These are phyloP conservation scores for Lolium rigidum DNA, from an alignment of 176 grass and related monocot genomes.

Conservation along the genomic window DNA sequence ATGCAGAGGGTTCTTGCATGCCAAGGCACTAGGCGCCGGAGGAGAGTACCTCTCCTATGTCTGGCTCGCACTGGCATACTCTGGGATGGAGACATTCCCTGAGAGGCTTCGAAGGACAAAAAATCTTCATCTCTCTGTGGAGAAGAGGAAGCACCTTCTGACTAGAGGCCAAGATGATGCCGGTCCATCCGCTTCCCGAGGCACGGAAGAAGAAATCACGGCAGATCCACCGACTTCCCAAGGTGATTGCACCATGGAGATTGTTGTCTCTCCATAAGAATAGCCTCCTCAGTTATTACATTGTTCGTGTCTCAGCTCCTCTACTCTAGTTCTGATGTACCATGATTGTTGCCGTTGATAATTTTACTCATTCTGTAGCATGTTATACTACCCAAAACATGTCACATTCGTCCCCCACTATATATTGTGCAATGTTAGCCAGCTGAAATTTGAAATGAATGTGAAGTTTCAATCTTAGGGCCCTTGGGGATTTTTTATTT, in stretches of 20 bases:
- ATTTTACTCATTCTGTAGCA: too few relatives aligned
- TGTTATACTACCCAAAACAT: too few relatives aligned
- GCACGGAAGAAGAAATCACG: neutral
- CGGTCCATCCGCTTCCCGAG: neutral
- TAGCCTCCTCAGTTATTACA: neutral
- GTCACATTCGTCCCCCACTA: too few relatives aligned
- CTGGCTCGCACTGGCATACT: neutral
- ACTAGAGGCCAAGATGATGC: neutral
- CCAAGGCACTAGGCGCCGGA: too few relatives aligned
- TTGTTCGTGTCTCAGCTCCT: too few relatives aligned
- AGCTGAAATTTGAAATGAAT: too few relatives aligned
- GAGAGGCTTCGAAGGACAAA: neutral
- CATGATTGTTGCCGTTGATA: too few relatives aligned
- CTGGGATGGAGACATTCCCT: neutral
- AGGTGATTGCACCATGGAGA: neutral
- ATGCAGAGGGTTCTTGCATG: too few relatives aligned
- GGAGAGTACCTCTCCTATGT: neutral
- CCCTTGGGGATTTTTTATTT: too few relatives aligned
- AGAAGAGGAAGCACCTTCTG: neutral
- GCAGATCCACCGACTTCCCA: neutral
- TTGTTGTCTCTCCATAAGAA: neutral
- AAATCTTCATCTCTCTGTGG: neutral
- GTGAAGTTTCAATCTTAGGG: too few relatives aligned
- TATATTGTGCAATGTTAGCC: too few relatives aligned
- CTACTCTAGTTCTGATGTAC: too few relatives aligned